Evolutionary conservation across 1,284 basidiomycete genomes (phyloP), one percentile per base, ranked within the genome.

Genomic region (Tremellales sp.): DNA sequence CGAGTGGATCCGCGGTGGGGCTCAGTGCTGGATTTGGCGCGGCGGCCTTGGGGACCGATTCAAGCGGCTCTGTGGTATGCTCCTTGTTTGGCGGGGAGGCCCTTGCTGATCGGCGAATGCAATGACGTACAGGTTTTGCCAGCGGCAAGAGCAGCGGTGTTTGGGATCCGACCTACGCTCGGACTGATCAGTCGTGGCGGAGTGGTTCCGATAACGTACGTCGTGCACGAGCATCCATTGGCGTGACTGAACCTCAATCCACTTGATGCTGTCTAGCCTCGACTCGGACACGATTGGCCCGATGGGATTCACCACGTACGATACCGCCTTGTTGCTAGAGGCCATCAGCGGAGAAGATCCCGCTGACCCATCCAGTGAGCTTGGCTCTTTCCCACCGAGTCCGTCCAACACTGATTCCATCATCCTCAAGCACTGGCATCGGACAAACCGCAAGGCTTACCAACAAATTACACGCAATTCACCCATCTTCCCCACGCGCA

Each of bases 261-360:
- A 27, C 13, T 14, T 42, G 21, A 18, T 12, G n/a, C 22, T 18
- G 27, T 9, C 5, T 28, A 42, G 40, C 29, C 39, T 50, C 42
- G 3, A 57, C 54, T 7, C 49, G 33, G 65, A 67, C 33, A 54
- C 58, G 1, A 43, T 54, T 16, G 65, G 65, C 9, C 61, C 65
- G 1, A 64, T 65, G 53, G 53, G 51, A 12, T 55, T 54, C 34
- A 53, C 58, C 9, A 55, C 60, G 0, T 57, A 60, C 22, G 65
- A 65, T 28, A 41, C 47, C 16, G 63, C 61, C 1, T 21, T 61
- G 10, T 48, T 67, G 3, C 51, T 67, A 1, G 56, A 65, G 35
- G 47, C 43, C 25, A 59, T 65, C 43, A 47, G 46, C 26, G 47
- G 27, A 13, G 18, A 21, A 37, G 46, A 35, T 13, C 22, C 31